Evolutionary conservation across 2,329 filamentous ascomycete genomes (phyloP).

Genomic region (Plenodomus biglobosus): DNA sequence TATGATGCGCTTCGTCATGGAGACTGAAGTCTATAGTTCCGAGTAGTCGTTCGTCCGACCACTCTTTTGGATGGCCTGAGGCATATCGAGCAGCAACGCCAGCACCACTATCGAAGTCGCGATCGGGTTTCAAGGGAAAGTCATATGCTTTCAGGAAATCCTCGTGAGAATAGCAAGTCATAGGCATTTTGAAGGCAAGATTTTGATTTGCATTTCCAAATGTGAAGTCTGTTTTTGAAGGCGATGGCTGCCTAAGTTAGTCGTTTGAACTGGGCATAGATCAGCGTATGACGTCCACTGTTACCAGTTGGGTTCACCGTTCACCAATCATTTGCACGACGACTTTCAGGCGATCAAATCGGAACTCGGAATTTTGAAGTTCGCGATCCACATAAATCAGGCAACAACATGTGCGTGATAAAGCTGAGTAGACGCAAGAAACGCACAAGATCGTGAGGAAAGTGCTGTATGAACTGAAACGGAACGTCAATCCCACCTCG

Average conservation of each 20-base stretch:
- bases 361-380: neutral
- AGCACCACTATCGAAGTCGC: slow-evolving; percentile 14
- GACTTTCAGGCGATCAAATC: neutral
- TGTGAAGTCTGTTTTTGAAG: slow-evolving; percentile 2
- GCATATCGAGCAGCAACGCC: slow-evolving; percentile 16
- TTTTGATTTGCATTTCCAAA: neutral
- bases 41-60: slow-evolving; percentile 7
- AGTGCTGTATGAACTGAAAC: slow-evolving; percentile 42
- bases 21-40: slow-evolving; percentile 13
- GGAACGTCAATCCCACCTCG: slow-evolving; percentile 35
- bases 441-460: too few relatives aligned
- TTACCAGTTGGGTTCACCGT: too few relatives aligned
- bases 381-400: neutral
- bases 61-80: slow-evolving; percentile 20
- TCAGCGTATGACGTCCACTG: slow-evolving; percentile 13
- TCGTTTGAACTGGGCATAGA: slow-evolving; percentile 4
- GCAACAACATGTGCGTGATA: neutral
- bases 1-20: neutral
- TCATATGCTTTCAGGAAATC: slow-evolving; percentile 15
- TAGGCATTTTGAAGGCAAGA: slow-evolving; percentile 1
- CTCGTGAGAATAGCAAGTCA: slow-evolving; percentile 4
- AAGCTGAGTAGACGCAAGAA: neutral
- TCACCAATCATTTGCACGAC: neutral
- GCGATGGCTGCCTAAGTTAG: slow-evolving; percentile 12
- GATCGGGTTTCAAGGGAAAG: slow-evolving; percentile 14